Evolutionary conservation across 1,284 basidiomycete species (phyloP).

Genomic region (Moesziomyces aphidis): DNA sequence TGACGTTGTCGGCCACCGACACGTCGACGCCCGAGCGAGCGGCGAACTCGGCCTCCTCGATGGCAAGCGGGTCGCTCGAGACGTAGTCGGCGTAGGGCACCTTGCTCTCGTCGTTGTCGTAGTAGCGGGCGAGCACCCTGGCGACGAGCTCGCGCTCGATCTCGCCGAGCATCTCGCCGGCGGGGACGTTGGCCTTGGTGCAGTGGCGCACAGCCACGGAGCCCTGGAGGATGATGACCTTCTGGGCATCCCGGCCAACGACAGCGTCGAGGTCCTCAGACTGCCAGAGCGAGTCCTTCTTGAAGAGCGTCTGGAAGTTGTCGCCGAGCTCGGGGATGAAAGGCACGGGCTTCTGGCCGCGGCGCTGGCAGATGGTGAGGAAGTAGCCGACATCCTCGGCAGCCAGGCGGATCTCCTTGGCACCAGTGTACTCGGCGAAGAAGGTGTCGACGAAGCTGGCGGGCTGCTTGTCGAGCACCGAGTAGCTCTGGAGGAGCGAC

Average conservation of each 20-base stretch:
- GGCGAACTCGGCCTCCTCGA: constrained; percentile 69
- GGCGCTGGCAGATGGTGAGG: constrained; percentile 91
- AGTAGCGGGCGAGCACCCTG: constrained; percentile 83
- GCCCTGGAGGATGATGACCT: constrained; percentile 96
- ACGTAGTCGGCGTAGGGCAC: constrained; percentile 91
- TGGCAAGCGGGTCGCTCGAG: constrained; percentile 71
- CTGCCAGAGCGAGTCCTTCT: constrained; percentile 94
- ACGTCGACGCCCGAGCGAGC: constrained; percentile 71
- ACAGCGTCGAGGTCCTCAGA: constrained; percentile 98
- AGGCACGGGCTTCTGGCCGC: constrained; percentile 96
- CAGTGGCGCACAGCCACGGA: constrained; percentile 93
- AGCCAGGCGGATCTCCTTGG: constrained; percentile 87
- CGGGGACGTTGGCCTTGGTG: constrained; percentile 88
- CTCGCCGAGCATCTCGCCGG: constrained; percentile 89
- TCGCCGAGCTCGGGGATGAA: constrained; percentile 97
- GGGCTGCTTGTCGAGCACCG: constrained; percentile 82
- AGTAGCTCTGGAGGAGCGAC: constrained; percentile 78
- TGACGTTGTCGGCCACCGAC: constrained; percentile 72
- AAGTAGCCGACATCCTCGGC: constrained; percentile 95
- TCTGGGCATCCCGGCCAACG: constrained; percentile 91
- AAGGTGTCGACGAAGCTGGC: constrained; percentile 81
- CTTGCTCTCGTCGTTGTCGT: constrained; percentile 80
- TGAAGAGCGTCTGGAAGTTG: constrained; percentile 78
- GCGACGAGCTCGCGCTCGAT: constrained; percentile 83
- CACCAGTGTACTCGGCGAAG: constrained; percentile 83